A percentile compares a stretch with the other conserved stretches of the same genome.
Conservation (phyloP, 106 monocot species). For the Allium fistulosum region DNA sequence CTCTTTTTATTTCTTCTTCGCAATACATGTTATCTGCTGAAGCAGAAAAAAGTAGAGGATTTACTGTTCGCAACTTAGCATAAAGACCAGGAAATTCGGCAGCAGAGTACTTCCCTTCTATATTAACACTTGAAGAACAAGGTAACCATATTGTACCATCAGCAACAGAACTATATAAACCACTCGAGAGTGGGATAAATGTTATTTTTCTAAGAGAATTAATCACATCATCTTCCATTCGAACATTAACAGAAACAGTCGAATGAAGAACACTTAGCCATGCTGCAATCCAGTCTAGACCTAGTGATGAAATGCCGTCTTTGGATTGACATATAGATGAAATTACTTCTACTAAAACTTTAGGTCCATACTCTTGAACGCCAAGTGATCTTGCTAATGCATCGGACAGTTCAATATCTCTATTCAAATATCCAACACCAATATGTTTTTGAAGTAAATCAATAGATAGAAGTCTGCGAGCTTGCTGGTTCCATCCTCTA, state of each 20-base stretch:
- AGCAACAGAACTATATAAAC: constrained; percentile 54
- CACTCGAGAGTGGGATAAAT: constrained; percentile 85
- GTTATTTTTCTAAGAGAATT: constrained; percentile 50
- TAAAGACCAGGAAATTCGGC: constrained; percentile 62
- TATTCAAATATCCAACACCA: constrained; percentile 81
- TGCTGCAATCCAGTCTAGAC: constrained; percentile 70
- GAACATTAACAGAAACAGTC: constrained; percentile 23
- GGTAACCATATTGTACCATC: constrained; percentile 96
- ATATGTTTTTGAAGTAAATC: constrained; percentile 63
- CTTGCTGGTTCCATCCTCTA: constrained; percentile 85
- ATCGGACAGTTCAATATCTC: constrained; percentile 79
- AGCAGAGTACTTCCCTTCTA: constrained; percentile 32
- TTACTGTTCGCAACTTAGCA: constrained; percentile 56
- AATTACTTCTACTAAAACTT: constrained; percentile 56
- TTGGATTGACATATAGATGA: constrained; percentile 39
- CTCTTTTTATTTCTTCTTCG: constrained; percentile 26
- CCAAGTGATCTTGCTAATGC: constrained; percentile 62
- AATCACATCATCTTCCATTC: constrained; percentile 52
- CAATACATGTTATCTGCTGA: constrained; percentile 16
- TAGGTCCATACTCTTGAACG: constrained; percentile 75
- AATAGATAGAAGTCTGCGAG: constrained; percentile 51
- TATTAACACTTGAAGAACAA: constrained; percentile 28
- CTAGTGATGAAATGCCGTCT: constrained; percentile 37
- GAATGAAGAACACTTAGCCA: constrained; percentile 55
- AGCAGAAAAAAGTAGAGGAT: constrained; percentile 39